phyloP scores from a whole-genome alignment of 2,329 filamentous ascomycete genomes.

The Ophiostoma piceae region DNA sequence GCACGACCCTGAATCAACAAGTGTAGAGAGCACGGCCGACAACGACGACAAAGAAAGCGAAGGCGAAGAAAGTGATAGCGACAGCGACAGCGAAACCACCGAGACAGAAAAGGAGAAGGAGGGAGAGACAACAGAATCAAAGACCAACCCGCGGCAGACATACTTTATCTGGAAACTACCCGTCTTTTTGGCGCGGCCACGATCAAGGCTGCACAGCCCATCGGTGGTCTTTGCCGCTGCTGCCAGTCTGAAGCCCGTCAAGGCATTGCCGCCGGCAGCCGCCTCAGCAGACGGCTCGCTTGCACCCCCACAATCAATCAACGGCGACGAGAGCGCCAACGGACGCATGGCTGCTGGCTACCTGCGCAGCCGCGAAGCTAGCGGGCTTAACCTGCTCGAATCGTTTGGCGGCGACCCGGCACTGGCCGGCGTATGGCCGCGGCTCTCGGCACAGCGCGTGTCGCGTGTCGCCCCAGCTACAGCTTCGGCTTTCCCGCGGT shows the following conservation, averaged over 20 bases:
- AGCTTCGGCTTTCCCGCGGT: conserved; percentile 42
- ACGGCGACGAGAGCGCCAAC: background rate
- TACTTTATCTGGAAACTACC: conserved; percentile 58
- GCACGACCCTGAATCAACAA: conserved; percentile 35
- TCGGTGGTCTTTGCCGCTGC: conserved; percentile 59
- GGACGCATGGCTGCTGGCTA: conserved; percentile 45
- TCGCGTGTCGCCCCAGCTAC: conserved; percentile 65
- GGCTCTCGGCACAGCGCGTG: conserved; percentile 67
- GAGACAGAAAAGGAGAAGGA: conserved; percentile 28
- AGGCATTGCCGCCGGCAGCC: conserved; percentile 39
- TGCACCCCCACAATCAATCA: background rate
- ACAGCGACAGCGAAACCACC: conserved; percentile 1
- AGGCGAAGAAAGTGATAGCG: conserved; percentile 21
- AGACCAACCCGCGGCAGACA: conserved; percentile 37
- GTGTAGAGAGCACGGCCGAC: background rate
- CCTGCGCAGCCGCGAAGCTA: conserved; percentile 61
- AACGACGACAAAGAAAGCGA: conserved; percentile 34
- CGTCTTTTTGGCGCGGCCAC: conserved; percentile 53
- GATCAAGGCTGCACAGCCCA: conserved; percentile 61
- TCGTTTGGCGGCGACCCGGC: conserved; percentile 63
- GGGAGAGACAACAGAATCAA: conserved; percentile 24
- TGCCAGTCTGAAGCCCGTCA: conserved; percentile 54
- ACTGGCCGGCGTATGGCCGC: conserved; percentile 56
- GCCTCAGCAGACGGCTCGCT: conserved; percentile 38
- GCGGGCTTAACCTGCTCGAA: conserved; percentile 71